A percentile compares a stretch with the other conserved stretches of the same genome.
Conservation (phyloP, 768 basidiomycete species). For the Termitomyces sp. region DNA sequence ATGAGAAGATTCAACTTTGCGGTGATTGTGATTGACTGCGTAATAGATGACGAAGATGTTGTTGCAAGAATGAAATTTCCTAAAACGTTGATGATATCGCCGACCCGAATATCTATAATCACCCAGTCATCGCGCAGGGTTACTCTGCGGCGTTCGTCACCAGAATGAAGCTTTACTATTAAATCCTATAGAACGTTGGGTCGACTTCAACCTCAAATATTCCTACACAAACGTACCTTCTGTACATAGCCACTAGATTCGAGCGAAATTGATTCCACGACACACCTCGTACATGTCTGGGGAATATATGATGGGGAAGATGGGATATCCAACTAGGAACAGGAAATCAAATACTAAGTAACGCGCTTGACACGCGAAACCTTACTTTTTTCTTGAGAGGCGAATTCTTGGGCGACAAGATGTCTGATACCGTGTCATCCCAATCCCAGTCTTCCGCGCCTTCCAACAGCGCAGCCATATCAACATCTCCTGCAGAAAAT, state of each 20-base stretch:
- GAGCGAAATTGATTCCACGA: constrained; percentile 39
- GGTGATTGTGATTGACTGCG: constrained; percentile 50
- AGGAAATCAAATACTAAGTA: background rate
- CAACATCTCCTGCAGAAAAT: constrained; percentile 28
- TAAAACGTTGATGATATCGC: constrained; percentile 78
- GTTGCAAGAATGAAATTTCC: constrained; percentile 33
- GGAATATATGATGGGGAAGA: constrained; percentile 20
- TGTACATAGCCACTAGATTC: constrained; percentile 23
- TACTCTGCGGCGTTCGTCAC: constrained; percentile 38
- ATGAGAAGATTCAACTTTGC: constrained; percentile 67
- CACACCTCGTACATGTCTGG: constrained; percentile 48
- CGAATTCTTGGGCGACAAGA: constrained; percentile 45
- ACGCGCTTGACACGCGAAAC: background rate
- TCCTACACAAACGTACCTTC: constrained; percentile 30
- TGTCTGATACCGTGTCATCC: constrained; percentile 48
- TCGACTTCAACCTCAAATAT: background rate
- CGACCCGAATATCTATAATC: constrained; percentile 51
- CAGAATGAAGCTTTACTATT: constrained; percentile 36
- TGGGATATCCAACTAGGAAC: constrained; percentile 5
- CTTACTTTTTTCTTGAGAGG: constrained; percentile 20
- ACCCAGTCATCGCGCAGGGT: constrained; percentile 78
- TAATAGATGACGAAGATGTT: constrained; percentile 27
- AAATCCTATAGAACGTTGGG: constrained; percentile 34
- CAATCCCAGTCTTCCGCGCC: constrained; percentile 71
- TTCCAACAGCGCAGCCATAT: constrained; percentile 47